phyloP scores from a whole-genome alignment of 1,284 basidiomycete genomes.

The Ceratobasidium papillatum region DNA sequence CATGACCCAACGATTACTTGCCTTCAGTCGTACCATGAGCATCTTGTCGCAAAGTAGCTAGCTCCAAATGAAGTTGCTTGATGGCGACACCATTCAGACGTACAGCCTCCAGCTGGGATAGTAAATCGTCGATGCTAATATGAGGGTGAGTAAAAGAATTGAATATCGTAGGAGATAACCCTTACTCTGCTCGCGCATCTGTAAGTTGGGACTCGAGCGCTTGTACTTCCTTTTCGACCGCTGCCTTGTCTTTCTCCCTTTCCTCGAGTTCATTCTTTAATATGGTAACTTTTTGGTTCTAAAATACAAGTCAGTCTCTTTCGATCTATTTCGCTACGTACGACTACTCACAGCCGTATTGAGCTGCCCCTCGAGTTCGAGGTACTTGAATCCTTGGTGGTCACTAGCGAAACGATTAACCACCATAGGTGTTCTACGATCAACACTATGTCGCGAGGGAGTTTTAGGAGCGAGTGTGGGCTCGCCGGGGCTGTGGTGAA shows the following conservation, averaged over 20 bases:
- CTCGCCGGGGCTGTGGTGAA: neutral
- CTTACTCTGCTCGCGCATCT: neutral
- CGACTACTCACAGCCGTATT: neutral
- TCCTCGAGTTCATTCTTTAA: neutral
- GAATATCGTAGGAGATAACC: neutral
- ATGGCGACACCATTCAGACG: neutral
- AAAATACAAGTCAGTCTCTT: neutral
- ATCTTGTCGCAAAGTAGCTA: neutral
- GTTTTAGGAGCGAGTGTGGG: neutral
- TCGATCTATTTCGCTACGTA: neutral
- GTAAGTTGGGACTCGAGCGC: neutral
- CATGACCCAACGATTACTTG: neutral
- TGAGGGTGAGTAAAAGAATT: neutral
- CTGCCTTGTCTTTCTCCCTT: neutral
- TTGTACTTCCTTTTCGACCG: neutral
- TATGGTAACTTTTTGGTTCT: neutral
- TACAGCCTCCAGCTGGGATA: neutral
- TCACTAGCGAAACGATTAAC: neutral
- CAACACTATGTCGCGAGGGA: neutral
- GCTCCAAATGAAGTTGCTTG: neutral
- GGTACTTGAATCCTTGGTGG: neutral
- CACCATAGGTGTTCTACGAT: neutral
- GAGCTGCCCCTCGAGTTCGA: neutral
- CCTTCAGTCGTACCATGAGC: neutral
- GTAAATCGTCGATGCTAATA: neutral